phyloP scores from a whole-genome alignment of 2,329 filamentous ascomycete genomes.

The Purpureocillium takamizusanense region DNA sequence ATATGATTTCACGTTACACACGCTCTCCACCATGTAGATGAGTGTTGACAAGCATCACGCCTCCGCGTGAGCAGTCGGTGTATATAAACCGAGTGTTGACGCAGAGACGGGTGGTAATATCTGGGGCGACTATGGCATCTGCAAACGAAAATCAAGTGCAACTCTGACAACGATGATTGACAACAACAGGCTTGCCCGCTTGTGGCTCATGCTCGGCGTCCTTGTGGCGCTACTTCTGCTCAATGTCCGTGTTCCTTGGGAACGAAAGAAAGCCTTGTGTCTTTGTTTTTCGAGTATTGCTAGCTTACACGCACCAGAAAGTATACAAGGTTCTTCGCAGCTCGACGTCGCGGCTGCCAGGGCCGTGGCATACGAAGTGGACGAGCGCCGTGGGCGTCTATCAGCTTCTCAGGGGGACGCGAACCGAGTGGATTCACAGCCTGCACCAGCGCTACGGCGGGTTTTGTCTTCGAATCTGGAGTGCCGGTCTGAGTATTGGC shows the following conservation, averaged over 20 bases:
- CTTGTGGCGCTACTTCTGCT: neutral
- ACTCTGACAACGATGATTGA: neutral
- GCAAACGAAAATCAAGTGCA: too few species aligned
- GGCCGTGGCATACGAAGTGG: constrained; percentile 8
- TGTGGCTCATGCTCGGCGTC: neutral
- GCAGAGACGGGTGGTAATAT: too few species aligned
- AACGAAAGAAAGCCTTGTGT: too few species aligned
- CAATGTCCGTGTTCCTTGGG: neutral
- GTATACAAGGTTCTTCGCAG: neutral
- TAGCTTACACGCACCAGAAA: neutral
- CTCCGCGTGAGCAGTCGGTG: too few species aligned
- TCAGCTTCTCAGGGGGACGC: constrained; percentile 1
- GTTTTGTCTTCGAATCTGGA: neutral
- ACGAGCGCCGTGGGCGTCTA: constrained; percentile 2
- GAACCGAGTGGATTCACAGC: constrained; percentile 10
- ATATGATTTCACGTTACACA: too few species aligned
- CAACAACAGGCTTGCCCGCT: neutral
- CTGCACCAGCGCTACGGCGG: constrained; percentile 14
- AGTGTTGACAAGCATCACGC: too few species aligned
- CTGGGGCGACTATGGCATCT: too few species aligned
- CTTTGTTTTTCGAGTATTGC: too few species aligned
- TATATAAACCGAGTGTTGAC: too few species aligned
- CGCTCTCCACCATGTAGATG: too few species aligned
- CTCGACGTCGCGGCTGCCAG: constrained; percentile 3
- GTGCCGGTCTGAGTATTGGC: neutral